Percentiles rank a stretch among this genome's conserved stretches.
phyloP scores from a whole-genome alignment of 2,329 filamentous ascomycete genomes.

The Aspergillus unguis region DNA sequence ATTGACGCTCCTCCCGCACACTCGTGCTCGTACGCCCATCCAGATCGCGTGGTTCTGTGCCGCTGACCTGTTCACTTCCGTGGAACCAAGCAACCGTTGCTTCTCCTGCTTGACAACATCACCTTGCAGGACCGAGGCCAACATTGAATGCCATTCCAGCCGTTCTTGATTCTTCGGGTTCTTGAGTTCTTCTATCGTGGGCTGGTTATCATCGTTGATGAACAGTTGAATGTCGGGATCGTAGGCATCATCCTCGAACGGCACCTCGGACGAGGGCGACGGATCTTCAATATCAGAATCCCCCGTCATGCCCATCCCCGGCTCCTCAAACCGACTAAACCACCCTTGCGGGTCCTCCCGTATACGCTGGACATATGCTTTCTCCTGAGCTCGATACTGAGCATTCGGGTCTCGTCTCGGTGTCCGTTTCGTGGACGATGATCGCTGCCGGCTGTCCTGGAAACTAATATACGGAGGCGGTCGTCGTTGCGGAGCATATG shows the following conservation, averaged over 20 bases:
- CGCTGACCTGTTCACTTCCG: conserved; percentile 70
- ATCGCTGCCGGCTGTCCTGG: conserved; percentile 52
- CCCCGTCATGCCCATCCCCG: conserved; percentile 66
- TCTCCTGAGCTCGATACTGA: conserved; percentile 79
- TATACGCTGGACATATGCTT: conserved; percentile 89
- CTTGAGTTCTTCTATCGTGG: conserved; percentile 83
- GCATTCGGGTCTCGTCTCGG: conserved; percentile 64
- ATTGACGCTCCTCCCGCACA: conserved; percentile 77
- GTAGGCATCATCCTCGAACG: conserved; percentile 77
- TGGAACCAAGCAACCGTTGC: conserved; percentile 82
- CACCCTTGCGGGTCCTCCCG: conserved; percentile 77
- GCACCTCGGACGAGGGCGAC: conserved; percentile 78
- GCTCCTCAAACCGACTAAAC: conserved; percentile 58
- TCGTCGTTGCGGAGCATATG: conserved; percentile 66
- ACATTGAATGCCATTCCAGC: conserved; percentile 97
- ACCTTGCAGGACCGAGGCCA: conserved; percentile 89
- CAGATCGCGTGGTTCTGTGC: conserved; percentile 70
- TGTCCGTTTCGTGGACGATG: conserved; percentile 54
- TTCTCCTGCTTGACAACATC: conserved; percentile 98
- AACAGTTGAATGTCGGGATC: conserved; percentile 92
- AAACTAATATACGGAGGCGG: conserved; percentile 49
- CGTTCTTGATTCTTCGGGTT: conserved; percentile 85
- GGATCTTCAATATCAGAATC: conserved; percentile 84
- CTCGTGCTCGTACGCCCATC: conserved; percentile 79
- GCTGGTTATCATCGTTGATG: conserved; percentile 83